Evolutionary conservation across 805 yeast genomes (phyloP).

Genomic region (Hanseniaspora valbyensis): DNA sequence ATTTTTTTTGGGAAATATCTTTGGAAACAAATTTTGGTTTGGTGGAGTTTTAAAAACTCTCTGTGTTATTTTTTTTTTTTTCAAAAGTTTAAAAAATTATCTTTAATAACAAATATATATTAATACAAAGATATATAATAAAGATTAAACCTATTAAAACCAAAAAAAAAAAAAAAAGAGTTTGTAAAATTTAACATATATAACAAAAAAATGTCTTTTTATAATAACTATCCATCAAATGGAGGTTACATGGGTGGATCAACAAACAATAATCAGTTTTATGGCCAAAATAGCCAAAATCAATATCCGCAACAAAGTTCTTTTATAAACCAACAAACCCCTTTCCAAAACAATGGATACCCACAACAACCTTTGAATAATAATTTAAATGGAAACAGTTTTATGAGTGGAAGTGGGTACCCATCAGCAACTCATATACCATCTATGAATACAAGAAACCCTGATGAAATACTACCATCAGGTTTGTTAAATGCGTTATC

Average conservation of each 20-base stretch:
- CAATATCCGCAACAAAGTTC: not conserved
- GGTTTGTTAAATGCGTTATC: slow-evolving; percentile 90
- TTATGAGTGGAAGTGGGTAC: slow-evolving; percentile 19
- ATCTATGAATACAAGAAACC: slow-evolving; percentile 16
- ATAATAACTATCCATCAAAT: not conserved
- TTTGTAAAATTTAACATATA: not conserved
- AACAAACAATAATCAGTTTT: not conserved
- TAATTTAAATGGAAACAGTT: slow-evolving; percentile 16
- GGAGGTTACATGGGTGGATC: not conserved
- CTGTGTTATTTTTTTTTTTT: too few relatives aligned
- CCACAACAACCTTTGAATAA: slow-evolving; percentile 17
- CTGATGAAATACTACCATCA: slow-evolving; percentile 40
- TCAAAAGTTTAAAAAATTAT: too few relatives aligned
- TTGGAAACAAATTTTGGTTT: too few relatives aligned
- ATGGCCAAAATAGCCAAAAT: not conserved
- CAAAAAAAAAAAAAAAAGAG: too few relatives aligned
- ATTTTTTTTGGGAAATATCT: too few relatives aligned
- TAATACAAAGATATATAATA: too few relatives aligned
- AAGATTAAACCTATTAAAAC: too few relatives aligned
- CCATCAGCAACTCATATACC: slow-evolving; percentile 23
- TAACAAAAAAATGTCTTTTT: slow-evolving; percentile 4
- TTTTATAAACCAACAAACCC: not conserved
- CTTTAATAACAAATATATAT: not conserved
- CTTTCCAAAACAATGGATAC: slow-evolving; percentile 23
- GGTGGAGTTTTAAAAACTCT: not conserved